Conservation (phyloP, 345 rosid genomes). For the Ceriops tagal region DNA sequence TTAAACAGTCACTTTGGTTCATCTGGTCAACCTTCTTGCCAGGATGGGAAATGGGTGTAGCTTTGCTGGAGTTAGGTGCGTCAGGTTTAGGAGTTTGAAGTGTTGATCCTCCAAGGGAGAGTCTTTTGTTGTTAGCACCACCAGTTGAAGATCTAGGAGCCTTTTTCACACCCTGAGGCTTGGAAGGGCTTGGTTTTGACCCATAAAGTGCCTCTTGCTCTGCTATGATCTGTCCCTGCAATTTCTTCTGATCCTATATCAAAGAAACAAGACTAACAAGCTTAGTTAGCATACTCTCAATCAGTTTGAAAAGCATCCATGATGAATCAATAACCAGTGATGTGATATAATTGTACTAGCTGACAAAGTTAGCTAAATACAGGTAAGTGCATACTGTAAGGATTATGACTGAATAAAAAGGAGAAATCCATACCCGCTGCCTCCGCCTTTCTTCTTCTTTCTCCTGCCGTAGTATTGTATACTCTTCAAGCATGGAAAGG, state of each 20-base stretch:
- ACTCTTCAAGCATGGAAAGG: slow-evolving; percentile 55
- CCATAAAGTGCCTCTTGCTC: slow-evolving; percentile 62
- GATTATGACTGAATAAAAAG: neutral
- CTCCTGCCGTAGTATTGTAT: slow-evolving; percentile 45
- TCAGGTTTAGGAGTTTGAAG: slow-evolving; percentile 47
- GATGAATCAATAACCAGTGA: neutral
- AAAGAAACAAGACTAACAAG: neutral
- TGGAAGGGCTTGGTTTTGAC: slow-evolving; percentile 60
- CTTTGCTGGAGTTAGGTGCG: slow-evolving; percentile 21
- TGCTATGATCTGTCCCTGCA: slow-evolving; percentile 53
- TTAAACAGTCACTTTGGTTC: slow-evolving; percentile 25
- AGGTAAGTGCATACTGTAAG: neutral
- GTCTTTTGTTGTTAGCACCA: slow-evolving; percentile 42
- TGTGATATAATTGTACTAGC: slow-evolving; percentile 2
- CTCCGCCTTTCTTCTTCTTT: slow-evolving; percentile 59
- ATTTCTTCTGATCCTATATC: slow-evolving; percentile 59
- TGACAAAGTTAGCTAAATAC: neutral
- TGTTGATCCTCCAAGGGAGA: slow-evolving; percentile 63
- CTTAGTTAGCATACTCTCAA: neutral
- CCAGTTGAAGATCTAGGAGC: slow-evolving; percentile 34
- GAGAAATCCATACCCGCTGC: slow-evolving; percentile 43
- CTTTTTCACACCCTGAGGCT: slow-evolving; percentile 43
- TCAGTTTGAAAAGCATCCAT: neutral
- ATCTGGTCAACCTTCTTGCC: slow-evolving; percentile 27
- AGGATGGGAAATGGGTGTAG: slow-evolving; percentile 6